Percentiles rank a stretch among this genome's conserved stretches.
These are phyloP conservation scores for Tolypocladium tundrense DNA, from an alignment of 2,329 filamentous ascomycete genomes.

Conservation along the genomic window DNA sequence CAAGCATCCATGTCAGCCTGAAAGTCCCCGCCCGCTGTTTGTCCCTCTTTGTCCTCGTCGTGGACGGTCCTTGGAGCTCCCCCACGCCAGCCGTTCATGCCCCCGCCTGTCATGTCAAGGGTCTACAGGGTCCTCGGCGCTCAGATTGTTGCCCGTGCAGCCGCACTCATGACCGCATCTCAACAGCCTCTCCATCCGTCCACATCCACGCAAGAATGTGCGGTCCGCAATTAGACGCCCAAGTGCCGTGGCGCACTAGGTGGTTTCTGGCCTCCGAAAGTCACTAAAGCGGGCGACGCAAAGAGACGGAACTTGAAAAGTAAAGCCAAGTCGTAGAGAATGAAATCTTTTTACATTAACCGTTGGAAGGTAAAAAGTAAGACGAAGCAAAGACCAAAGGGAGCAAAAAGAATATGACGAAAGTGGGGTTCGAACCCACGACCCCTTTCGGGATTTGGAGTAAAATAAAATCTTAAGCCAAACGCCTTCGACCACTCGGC, in stretches of 20 bases:
- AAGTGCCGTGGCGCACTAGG: too few relatives aligned
- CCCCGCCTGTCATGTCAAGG: background rate
- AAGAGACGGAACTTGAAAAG: too few relatives aligned
- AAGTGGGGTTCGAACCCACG: slow-evolving; percentile 1
- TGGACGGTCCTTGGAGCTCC: too few relatives aligned
- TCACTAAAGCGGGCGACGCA: too few relatives aligned
- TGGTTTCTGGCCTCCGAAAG: too few relatives aligned
- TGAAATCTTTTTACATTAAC: too few relatives aligned
- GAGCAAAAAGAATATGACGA: background rate
- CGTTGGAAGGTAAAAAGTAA: background rate
- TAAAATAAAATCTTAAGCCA: background rate
- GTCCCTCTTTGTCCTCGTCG: background rate
- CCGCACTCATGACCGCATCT: background rate
- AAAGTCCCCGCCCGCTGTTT: background rate
- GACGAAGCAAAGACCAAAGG: background rate
- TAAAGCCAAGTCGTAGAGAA: too few relatives aligned
- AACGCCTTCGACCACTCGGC: background rate
- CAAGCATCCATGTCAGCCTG: background rate
- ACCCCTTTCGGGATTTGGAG: background rate
- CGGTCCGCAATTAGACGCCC: too few relatives aligned
- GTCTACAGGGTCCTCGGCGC: background rate
- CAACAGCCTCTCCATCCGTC: too few relatives aligned
- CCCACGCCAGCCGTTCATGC: background rate
- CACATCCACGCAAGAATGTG: too few relatives aligned
- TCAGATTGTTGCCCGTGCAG: background rate